Conservation (phyloP, 768 basidiomycete species). For the Mycena kentingensis region DNA sequence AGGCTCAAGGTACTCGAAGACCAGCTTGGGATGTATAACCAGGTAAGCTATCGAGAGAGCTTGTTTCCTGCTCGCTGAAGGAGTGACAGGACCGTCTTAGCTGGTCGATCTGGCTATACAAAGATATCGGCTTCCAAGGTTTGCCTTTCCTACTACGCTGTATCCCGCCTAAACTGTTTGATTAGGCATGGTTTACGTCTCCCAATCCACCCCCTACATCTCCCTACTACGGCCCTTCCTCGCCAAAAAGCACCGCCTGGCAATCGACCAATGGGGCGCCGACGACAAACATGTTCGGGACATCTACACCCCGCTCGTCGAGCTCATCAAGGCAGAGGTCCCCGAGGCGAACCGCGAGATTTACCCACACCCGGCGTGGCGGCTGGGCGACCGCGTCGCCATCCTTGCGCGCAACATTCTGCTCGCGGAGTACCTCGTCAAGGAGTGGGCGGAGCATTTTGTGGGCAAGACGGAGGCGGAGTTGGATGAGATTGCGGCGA, state of each 20-base stretch:
- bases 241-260: conserved; percentile 75
- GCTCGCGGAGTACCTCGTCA: conserved; percentile 68
- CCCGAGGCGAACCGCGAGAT: conserved; percentile 52
- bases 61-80: background rate
- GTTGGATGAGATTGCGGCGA: conserved; percentile 70
- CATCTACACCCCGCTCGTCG: conserved; percentile 65
- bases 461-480: conserved; percentile 57
- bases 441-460: conserved; percentile 76
- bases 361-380: conserved; percentile 70
- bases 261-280: conserved; percentile 78
- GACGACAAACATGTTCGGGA: conserved; percentile 57
- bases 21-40: conserved; percentile 71
- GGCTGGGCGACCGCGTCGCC: conserved; percentile 52
- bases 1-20: conserved; percentile 70
- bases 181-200: conserved; percentile 72
- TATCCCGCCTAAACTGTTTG: background rate
- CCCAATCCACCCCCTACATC: conserved; percentile 69
- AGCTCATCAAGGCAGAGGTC: conserved; percentile 61
- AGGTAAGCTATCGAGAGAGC: background rate
- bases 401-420: conserved; percentile 68
- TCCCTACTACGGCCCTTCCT: conserved; percentile 68
- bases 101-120: conserved; percentile 90
- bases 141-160: background rate
- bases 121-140: conserved; percentile 78
- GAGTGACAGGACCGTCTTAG: conserved; percentile 55